Percentiles rank a stretch among this genome's conserved stretches.
phyloP scores from a whole-genome alignment of 306 rosid genomes.

The Inga laurina region DNA sequence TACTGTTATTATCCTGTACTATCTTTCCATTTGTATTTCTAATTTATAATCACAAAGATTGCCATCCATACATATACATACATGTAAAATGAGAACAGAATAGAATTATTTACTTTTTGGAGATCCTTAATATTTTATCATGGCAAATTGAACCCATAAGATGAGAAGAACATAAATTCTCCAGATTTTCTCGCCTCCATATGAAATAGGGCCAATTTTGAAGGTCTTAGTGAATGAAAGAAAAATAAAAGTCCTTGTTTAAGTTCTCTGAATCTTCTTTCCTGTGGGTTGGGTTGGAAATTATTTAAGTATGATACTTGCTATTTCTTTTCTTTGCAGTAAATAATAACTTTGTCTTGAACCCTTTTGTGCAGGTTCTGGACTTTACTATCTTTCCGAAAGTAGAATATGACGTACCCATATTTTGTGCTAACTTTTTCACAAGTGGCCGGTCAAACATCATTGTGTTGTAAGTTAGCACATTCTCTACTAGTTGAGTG shows the following conservation, averaged over 20 bases:
- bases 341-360: not conserved
- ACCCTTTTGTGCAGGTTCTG: conserved; percentile 63
- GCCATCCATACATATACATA: not conserved
- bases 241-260: too few relatives aligned
- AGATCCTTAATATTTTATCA: not conserved
- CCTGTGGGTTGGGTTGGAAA: conserved; percentile 2
- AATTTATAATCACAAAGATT: not conserved
- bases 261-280: not conserved
- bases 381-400: conserved; percentile 79
- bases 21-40: not conserved
- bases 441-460: conserved; percentile 65
- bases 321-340: not conserved
- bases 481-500: conserved; percentile 22
- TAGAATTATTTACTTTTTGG: not conserved
- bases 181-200: not conserved
- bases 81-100: not conserved
- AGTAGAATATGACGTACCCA: conserved; percentile 81
- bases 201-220: not conserved
- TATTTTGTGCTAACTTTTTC: conserved; percentile 95
- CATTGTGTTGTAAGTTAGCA: conserved; percentile 69
- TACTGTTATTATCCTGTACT: not conserved
- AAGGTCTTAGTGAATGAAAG: too few relatives aligned
- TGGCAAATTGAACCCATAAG: not conserved
- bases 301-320: not conserved
- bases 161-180: not conserved